These are phyloP conservation scores for Epithemia pelagica DNA, from an alignment of 108 stramenopile species.

Conservation along the genomic window DNA sequence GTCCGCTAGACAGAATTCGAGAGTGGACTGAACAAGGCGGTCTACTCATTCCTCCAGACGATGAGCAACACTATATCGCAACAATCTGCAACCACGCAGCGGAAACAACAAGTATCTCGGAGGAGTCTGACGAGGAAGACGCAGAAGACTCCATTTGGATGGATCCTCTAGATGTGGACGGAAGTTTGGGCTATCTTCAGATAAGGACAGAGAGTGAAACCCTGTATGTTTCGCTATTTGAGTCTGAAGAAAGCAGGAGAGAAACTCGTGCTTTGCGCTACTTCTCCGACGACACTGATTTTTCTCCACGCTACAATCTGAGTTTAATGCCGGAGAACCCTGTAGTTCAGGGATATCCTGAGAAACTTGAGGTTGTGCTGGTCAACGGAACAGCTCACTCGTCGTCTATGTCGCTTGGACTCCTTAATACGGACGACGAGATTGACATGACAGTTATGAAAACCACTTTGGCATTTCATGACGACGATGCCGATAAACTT, in stretches of 20 bases:
- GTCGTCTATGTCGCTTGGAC: neutral
- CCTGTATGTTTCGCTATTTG: neutral
- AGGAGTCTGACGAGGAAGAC: neutral
- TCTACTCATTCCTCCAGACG: neutral
- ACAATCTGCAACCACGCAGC: neutral
- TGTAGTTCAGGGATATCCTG: neutral
- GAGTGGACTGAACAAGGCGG: neutral
- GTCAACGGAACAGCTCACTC: neutral
- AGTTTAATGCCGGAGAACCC: neutral
- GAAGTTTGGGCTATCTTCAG: neutral
- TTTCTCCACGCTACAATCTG: neutral
- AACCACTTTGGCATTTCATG: neutral
- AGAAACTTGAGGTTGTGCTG: neutral
- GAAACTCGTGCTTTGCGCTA: neutral
- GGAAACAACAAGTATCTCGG: neutral
- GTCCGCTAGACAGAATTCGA: neutral
- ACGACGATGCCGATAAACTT: neutral
- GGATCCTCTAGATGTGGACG: neutral
- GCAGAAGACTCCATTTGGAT: neutral
- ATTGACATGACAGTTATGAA: neutral
- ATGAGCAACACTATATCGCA: neutral
- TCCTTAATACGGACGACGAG: neutral
- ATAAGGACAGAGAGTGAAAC: neutral
- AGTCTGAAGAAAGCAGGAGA: neutral
- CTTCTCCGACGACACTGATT: neutral